Percentiles rank a stretch among this genome's conserved stretches.
Evolutionary conservation across 371 early-diverging fungal species (phyloP).

Genomic region (Apophysomyces variabilis): DNA sequence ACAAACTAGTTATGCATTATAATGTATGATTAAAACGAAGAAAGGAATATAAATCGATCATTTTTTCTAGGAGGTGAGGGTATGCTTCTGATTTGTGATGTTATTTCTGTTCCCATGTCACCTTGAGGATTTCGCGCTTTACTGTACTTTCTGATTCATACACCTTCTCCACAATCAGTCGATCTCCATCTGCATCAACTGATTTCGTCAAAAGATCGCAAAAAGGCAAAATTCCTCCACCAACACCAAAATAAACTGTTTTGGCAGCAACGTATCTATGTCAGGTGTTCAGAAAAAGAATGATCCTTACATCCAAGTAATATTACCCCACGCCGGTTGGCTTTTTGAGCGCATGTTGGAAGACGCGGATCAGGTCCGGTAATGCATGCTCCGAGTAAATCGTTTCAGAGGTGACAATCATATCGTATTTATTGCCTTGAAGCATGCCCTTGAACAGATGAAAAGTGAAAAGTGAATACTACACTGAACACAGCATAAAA

Average conservation of each 20-base stretch:
- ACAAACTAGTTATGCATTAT: no score
- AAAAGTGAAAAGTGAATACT: not conserved
- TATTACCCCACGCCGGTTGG: slow-evolving; percentile 73
- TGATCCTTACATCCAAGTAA: no score
- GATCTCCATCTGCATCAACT: slow-evolving; percentile 59
- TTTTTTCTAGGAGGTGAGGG: no score
- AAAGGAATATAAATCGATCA: no score
- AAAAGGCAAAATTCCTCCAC: slow-evolving; percentile 79
- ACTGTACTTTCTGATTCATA: slow-evolving; percentile 71
- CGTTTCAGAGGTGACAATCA: slow-evolving; percentile 93
- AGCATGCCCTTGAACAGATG: not conserved
- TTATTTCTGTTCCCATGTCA: slow-evolving; percentile 54
- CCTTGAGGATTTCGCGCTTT: slow-evolving; percentile 79
- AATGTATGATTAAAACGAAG: no score
- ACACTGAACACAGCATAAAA: not conserved
- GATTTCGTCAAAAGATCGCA: slow-evolving; percentile 46
- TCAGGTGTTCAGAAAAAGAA: no score
- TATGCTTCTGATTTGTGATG: slow-evolving; percentile 1
- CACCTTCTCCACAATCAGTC: slow-evolving; percentile 61
- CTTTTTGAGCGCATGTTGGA: slow-evolving; percentile 65
- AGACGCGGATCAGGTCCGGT: slow-evolving; percentile 62
- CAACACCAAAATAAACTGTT: slow-evolving; percentile 91
- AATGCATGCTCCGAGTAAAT: slow-evolving; percentile 81
- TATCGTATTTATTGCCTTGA: slow-evolving; percentile 68
- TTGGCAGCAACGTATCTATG: slow-evolving; percentile 89